A percentile compares a stretch with the other conserved stretches of the same genome.
Evolutionary conservation across 305 asterid species (phyloP).

Genomic region (Rubia balearica): DNA sequence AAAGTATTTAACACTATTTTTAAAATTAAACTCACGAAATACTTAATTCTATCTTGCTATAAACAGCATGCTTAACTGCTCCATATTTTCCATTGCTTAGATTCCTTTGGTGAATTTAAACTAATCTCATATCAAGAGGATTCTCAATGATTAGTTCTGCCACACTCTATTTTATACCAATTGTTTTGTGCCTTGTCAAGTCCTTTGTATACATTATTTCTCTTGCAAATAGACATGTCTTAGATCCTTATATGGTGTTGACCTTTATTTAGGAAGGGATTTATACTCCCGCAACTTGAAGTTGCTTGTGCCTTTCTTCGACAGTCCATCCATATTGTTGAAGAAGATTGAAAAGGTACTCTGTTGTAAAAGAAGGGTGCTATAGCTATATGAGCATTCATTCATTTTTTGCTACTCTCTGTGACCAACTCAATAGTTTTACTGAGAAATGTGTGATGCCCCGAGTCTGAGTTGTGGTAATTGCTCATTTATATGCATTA

Average conservation of each 20-base stretch:
- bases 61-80: no score
- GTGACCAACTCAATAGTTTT: no score
- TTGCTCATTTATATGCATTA: background rate
- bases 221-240: background rate
- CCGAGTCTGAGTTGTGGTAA: background rate
- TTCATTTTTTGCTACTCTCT: background rate
- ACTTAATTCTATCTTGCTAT: background rate
- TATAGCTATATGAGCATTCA: background rate
- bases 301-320: slow-evolving; percentile 72
- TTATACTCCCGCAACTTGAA: slow-evolving; percentile 69
- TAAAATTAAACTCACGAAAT: background rate
- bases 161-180: background rate
- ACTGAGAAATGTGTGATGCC: background rate
- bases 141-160: background rate
- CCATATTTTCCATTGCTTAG: background rate
- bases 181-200: background rate
- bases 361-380: background rate
- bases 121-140: background rate
- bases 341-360: slow-evolving; percentile 49
- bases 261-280: slow-evolving; percentile 47
- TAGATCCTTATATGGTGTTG: slow-evolving; percentile 7
- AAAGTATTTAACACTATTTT: background rate
- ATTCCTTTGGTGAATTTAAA: background rate
- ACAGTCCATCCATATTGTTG: slow-evolving; percentile 53
- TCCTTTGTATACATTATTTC: background rate